These are phyloP conservation scores for Phaeoacremonium minimum DNA, from an alignment of 2,329 filamentous ascomycete genomes.

Conservation along the genomic window DNA sequence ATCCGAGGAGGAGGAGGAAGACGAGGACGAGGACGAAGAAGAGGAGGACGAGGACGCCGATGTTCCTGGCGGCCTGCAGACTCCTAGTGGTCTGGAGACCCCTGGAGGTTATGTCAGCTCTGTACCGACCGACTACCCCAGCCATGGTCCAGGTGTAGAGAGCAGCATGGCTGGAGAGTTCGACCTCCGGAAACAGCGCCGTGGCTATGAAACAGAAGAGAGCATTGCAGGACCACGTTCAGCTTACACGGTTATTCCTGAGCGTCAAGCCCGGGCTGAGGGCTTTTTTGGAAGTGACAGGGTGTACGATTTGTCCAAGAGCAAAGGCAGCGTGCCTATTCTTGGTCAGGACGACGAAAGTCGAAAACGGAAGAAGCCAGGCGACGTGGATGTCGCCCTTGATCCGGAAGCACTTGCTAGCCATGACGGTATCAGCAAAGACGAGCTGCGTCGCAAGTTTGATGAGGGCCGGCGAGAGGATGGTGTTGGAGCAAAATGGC, in stretches of 20 bases:
- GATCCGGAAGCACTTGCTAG: conserved; percentile 76
- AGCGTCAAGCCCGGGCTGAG: conserved; percentile 77
- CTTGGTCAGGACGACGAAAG: conserved; percentile 75
- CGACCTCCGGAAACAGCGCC: conserved; percentile 80
- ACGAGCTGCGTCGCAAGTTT: conserved; percentile 75
- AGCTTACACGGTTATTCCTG: conserved; percentile 85
- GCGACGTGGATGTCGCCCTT: conserved; percentile 89
- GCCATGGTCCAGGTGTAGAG: conserved; percentile 58
- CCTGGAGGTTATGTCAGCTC: conserved; percentile 76
- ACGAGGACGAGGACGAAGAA: conserved; percentile 63
- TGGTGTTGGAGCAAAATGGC: conserved; percentile 64
- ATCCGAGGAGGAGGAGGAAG: conserved; percentile 62
- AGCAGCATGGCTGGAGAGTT: conserved; percentile 82
- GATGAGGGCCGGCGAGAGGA: conserved; percentile 67
- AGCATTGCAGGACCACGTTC: conserved; percentile 63
- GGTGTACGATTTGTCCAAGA: conserved; percentile 76
- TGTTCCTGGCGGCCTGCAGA: conserved; percentile 62
- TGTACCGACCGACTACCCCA: conserved; percentile 73
- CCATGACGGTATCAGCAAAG: conserved; percentile 76
- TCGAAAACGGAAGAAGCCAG: conserved; percentile 90
- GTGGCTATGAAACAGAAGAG: conserved; percentile 86
- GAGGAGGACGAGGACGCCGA: conserved; percentile 59
- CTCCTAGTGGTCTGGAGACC: conserved; percentile 73
- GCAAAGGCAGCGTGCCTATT: conserved; percentile 56
- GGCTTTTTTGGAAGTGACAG: conserved; percentile 97